These are phyloP conservation scores for Candida tammaniensis DNA, from an alignment of 805 yeast species.

Conservation along the genomic window DNA sequence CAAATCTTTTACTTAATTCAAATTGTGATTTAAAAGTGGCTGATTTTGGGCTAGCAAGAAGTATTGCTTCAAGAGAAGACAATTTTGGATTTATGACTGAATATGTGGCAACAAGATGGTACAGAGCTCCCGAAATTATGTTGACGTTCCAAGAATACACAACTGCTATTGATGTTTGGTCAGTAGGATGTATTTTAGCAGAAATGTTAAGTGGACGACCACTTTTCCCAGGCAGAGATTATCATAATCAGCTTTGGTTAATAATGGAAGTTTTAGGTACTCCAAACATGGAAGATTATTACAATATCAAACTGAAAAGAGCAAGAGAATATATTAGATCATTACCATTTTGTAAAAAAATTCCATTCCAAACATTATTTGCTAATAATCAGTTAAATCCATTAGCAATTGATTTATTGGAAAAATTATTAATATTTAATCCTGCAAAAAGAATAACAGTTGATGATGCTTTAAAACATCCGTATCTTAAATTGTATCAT, in stretches of 20 bases:
- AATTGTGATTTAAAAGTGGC: conserved; percentile 93
- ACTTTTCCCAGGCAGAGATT: conserved; percentile 90
- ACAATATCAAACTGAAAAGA: conserved; percentile 69
- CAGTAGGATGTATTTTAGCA: conserved; percentile 93
- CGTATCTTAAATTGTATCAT: conserved; percentile 87
- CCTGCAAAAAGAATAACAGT: conserved; percentile 74
- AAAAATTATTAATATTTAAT: conserved; percentile 64
- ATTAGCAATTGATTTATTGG: conserved; percentile 56
- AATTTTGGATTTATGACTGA: conserved; percentile 88
- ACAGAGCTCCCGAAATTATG: conserved; percentile 97
- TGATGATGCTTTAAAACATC: conserved; percentile 71
- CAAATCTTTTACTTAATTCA: conserved; percentile 79
- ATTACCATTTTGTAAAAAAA: conserved; percentile 67
- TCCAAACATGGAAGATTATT: conserved; percentile 76
- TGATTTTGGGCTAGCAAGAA: conserved; percentile 88
- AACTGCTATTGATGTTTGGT: conserved; percentile 95
- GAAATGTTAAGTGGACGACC: conserved; percentile 87
- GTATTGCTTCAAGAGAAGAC: conserved; percentile 60
- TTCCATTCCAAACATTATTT: conserved; percentile 50
- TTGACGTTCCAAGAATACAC: conserved; percentile 89
- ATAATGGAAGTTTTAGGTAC: conserved; percentile 87
- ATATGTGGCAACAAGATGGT: conserved; percentile 97
- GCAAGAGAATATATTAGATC: conserved; percentile 86
- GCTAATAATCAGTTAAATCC: conserved; percentile 39
- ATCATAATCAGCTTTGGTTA: conserved; percentile 83